Base-by-base conservation (phyloP, 306 rosid species). In the Rosa rugosa region DNA sequence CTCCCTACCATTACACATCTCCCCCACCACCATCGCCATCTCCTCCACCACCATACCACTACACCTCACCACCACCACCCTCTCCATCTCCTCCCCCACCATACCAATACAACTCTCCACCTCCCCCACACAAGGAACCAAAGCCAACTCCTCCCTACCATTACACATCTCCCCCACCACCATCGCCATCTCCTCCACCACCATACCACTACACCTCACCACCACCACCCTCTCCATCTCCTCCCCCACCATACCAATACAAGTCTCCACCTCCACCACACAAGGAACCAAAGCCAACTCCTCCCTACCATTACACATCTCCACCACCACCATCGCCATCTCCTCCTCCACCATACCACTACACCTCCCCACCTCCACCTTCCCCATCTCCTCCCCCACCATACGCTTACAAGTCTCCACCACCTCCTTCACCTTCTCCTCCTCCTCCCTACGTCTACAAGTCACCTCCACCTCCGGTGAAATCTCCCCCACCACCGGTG, bases 401-500 rank as follows among this genome's bases (percentile, higher is more conserved):
- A 0, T 87, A 87, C 65, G 49, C 76, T 1, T 88, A 88, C 71
- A 41, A 68, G 0, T 79, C 85, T 0, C 91, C 90, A 0, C 88
- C 87, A 0, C 93, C 91, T 34, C 93, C 88, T 0, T 72, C 75
- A 0, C 72, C 85, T 0, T 81, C 90, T 3, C 88, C 85, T 0
- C 89, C 82, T 20, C 85, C 82, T 16, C 85, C 90, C 13, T 91
- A 91, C 62, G 50, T 77, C 71, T 88, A 90, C 82, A 71, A 54
- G 36, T 86, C 91, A 40, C 96, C 96, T 2, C 96, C 96, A 68
- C 93, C 96, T 65, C 93, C 96, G 0, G 80, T 72, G 68, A 8
- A 88, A 6, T 77, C 88, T 66, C 89, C 92, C n/a, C 85, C 89
- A 69, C 96, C 91, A 41, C 87, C 90, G 22, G 81, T 44, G 40